phyloP scores from a whole-genome alignment of 1,284 basidiomycete species.

The Golubevia sp. region DNA sequence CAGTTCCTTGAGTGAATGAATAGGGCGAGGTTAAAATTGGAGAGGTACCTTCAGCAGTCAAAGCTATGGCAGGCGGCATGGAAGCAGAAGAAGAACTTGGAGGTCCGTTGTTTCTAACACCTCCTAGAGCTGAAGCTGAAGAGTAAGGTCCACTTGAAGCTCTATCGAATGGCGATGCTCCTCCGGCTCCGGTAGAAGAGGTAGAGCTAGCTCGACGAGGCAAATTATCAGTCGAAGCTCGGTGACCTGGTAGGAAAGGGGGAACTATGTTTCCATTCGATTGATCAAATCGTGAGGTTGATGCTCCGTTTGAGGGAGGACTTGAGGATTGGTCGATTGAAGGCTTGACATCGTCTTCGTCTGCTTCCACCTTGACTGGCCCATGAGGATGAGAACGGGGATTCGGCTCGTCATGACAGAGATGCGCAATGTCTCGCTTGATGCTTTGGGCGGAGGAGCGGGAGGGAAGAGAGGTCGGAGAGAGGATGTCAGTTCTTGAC shows the following conservation, averaged over 20 bases:
- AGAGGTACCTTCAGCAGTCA: not conserved
- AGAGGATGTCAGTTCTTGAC: not conserved
- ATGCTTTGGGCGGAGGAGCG: slow-evolving; percentile 33
- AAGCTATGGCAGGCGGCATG: not conserved
- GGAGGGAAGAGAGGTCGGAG: not conserved
- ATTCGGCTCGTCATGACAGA: slow-evolving; percentile 55
- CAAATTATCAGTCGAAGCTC: no score
- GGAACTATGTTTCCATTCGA: no score
- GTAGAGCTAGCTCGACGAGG: not conserved
- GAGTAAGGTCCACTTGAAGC: not conserved
- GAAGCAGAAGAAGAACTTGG: no score
- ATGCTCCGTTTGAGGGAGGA: no score
- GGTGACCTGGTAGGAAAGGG: no score
- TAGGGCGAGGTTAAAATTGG: not conserved
- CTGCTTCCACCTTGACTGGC: not conserved
- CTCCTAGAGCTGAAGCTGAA: no score
- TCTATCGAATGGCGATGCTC: not conserved
- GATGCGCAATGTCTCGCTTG: slow-evolving; percentile 64
- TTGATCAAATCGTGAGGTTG: no score
- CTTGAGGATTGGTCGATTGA: not conserved
- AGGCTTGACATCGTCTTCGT: not conserved
- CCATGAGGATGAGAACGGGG: slow-evolving; percentile 8
- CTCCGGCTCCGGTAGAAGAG: not conserved
- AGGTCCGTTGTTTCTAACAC: no score
- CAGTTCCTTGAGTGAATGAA: not conserved